Evolutionary conservation across 345 rosid species (phyloP), one percentile per base, ranked within the genome.

Genomic region (Sonneratia caseolaris): DNA sequence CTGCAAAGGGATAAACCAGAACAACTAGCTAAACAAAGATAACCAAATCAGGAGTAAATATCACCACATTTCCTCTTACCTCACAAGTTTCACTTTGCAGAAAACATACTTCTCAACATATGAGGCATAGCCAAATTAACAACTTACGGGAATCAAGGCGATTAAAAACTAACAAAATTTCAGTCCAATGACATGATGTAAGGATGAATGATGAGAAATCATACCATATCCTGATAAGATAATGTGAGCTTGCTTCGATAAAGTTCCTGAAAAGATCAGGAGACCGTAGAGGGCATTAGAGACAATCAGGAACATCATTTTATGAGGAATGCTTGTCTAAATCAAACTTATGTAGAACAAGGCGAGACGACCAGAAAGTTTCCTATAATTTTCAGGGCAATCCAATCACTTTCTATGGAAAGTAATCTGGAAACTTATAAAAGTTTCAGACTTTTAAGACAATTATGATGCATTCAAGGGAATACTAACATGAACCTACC

Each of bases 151-250:
- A 62, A 12, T 64, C 67, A 65, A 19, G 51, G 22, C 32, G 4
- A 19, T 47, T 10, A 38, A 67, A 21, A 40, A 14, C 21, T 22
- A 19, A 7, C 7, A 67, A 4, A 67, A 35, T 24, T 36, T 13
- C 13, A 21, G 35, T 37, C 5, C 32, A 12, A 66, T 38, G 59
- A 3, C 19, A 13, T 53, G 59, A 53, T 21, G 59, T 49, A 53
- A 18, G 22, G 59, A 53, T 53, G 68, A 66, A 65, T 0, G 1
- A 10, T 5, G 4, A 37, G 24, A 18, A 37, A 16, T 43, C 88
- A 72, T 88, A 94, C 97, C 97, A 94, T 80, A 47, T 85, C 86
- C 81, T 84, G 83, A 85, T 91, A 94, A 1, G 89, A 87, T 3
- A 85, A 91, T 69, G 88, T 73, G 66, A 94, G 84, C 53, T 83